A percentile compares a stretch with the other conserved stretches of the same genome.
These are phyloP conservation scores for Rhodomyrtus tomentosa DNA, from an alignment of 345 rosid species.

Conservation along the genomic window DNA sequence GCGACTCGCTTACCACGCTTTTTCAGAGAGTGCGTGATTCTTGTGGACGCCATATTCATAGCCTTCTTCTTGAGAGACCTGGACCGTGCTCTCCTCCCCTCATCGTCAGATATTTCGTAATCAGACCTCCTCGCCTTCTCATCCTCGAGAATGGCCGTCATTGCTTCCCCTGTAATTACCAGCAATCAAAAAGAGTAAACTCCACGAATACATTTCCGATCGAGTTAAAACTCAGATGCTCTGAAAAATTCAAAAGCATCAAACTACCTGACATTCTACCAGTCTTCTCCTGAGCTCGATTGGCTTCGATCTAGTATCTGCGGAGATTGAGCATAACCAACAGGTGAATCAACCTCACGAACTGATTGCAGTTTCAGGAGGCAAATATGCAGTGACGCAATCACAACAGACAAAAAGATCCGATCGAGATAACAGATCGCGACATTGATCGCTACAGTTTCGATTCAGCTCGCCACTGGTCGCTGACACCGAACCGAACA, in stretches of 20 bases:
- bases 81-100: constrained; percentile 35
- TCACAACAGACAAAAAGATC: background rate
- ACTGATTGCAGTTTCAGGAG: background rate
- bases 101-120: constrained; percentile 56
- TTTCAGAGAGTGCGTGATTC: constrained; percentile 50
- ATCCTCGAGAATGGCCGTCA: constrained; percentile 21
- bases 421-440: background rate
- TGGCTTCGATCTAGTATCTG: background rate
- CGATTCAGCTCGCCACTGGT: background rate
- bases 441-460: background rate
- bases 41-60: constrained; percentile 54
- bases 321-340: background rate
- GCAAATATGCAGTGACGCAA: background rate
- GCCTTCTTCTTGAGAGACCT: constrained; percentile 72
- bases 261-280: background rate
- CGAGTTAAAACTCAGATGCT: background rate
- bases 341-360: background rate
- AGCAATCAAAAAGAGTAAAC: background rate
- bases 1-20: constrained; percentile 64
- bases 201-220: background rate
- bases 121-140: constrained; percentile 33
- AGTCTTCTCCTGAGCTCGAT: background rate
- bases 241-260: background rate
- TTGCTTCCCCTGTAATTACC: constrained; percentile 35
- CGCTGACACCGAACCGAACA: background rate